A percentile compares a stretch with the other conserved stretches of the same genome.
phyloP scores from a whole-genome alignment of 371 early-diverging fungal genomes.

The Umbelopsis sp. region DNA sequence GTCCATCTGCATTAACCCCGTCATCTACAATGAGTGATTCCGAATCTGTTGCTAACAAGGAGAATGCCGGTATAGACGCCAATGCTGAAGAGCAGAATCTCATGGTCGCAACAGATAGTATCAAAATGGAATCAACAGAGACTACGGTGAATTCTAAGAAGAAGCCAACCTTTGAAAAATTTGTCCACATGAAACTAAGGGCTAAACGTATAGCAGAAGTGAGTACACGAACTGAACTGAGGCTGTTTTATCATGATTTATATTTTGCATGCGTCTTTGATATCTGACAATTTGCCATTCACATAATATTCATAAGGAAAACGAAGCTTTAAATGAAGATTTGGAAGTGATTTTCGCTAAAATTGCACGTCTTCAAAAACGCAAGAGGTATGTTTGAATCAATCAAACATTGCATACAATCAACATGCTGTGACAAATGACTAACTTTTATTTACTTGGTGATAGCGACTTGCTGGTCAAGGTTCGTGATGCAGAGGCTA shows the following conservation, averaged over 20 bases:
- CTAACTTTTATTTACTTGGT: not conserved
- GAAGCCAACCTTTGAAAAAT: conserved; percentile 12
- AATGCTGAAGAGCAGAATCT: not conserved
- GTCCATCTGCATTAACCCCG: not conserved
- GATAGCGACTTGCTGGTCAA: conserved; percentile 12
- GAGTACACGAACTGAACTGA: not conserved
- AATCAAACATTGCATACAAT: not conserved
- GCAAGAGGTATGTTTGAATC: not conserved
- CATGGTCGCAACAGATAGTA: not conserved
- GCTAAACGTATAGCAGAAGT: conserved; percentile 4
- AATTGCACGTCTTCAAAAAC: conserved; percentile 5
- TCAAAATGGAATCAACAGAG: not conserved
- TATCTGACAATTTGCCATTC: not conserved
- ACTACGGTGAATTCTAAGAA: not conserved
- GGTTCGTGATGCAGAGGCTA: conserved; percentile 7
- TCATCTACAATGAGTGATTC: conserved; percentile 16
- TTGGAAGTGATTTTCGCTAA: conserved; percentile 2
- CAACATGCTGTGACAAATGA: not conserved
- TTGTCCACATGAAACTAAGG: conserved; percentile 9
- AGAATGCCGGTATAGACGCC: not conserved
- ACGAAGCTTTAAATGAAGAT: not conserved
- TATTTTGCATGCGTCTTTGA: too few relatives aligned
- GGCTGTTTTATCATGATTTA: not conserved
- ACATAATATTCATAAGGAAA: not conserved
- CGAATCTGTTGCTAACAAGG: conserved; percentile 10